A percentile compares a stretch with the other conserved stretches of the same genome.
Evolutionary conservation across 1,284 basidiomycete species (phyloP).

Genomic region (Ustilago curta): DNA sequence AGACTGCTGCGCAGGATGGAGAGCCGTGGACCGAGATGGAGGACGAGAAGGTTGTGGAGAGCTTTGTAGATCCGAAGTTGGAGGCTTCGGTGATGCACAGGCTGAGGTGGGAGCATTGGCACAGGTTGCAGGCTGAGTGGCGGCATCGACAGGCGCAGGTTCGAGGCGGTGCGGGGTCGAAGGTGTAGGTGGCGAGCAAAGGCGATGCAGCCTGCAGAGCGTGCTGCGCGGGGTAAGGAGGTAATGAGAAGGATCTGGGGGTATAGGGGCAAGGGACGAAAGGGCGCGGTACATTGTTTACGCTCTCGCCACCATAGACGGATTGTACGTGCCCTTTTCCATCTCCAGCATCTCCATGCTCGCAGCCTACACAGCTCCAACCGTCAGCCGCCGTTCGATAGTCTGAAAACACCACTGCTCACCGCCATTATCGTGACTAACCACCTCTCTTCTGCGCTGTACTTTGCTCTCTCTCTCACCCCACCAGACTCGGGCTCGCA

Average conservation of each 20-base stretch:
- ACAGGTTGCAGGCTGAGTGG: slow-evolving; percentile 14
- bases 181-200: neutral
- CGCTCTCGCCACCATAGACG: slow-evolving; percentile 1
- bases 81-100: slow-evolving; percentile 38
- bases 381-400: neutral
- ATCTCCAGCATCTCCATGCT: neutral
- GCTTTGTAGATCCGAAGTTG: slow-evolving; percentile 26
- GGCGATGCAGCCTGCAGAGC: too few species aligned
- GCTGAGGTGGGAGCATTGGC: slow-evolving; percentile 44
- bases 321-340: slow-evolving; percentile 10
- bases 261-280: neutral
- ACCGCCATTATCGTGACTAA: neutral
- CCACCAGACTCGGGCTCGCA: slow-evolving; percentile 70
- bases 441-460: neutral
- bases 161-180: neutral
- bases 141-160: neutral
- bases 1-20: slow-evolving; percentile 14
- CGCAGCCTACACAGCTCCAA: neutral
- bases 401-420: too few species aligned
- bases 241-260: too few species aligned
- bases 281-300: slow-evolving; percentile 4
- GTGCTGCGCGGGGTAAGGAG: too few species aligned
- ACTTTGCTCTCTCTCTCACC: neutral
- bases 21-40: neutral
- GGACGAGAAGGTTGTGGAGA: slow-evolving; percentile 3